phyloP scores from a whole-genome alignment of 805 yeast species.

The Saccharomycopsis oosterbeekiorum region DNA sequence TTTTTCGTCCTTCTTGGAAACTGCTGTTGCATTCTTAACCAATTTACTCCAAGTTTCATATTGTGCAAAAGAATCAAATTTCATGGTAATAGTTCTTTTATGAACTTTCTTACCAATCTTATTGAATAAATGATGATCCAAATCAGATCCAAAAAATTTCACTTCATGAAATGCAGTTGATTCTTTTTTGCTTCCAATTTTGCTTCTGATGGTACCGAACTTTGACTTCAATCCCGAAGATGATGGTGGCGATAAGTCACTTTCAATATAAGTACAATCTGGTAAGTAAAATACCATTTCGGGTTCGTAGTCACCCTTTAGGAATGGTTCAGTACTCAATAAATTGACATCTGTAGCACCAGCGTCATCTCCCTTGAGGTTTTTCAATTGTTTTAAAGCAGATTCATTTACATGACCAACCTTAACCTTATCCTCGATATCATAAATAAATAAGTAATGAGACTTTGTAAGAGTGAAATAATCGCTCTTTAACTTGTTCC shows the following conservation, averaged over 20 bases:
- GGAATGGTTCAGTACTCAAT: slow-evolving; percentile 12
- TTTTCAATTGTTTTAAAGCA: background rate
- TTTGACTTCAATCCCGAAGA: slow-evolving; percentile 11
- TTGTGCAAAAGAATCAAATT: slow-evolving; percentile 12
- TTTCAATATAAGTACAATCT: slow-evolving; percentile 12
- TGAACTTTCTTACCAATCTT: slow-evolving; percentile 18
- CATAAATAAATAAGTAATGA: slow-evolving; percentile 17
- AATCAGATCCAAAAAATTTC: slow-evolving; percentile 16
- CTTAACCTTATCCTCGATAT: slow-evolving; percentile 12
- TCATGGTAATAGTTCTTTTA: slow-evolving; percentile 16
- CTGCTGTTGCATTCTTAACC: slow-evolving; percentile 6
- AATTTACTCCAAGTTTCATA: slow-evolving; percentile 15
- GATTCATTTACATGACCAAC: background rate
- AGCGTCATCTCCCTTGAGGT: background rate
- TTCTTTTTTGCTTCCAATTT: background rate
- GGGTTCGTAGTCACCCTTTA: slow-evolving; percentile 16
- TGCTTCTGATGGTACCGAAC: slow-evolving; percentile 13
- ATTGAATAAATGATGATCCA: slow-evolving; percentile 14
- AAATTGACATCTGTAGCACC: background rate
- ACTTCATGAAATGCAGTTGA: slow-evolving; percentile 4
- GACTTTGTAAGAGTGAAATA: slow-evolving; percentile 17
- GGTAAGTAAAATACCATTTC: slow-evolving; percentile 16
- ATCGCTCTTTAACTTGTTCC: slow-evolving; percentile 15
- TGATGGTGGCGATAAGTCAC: background rate
- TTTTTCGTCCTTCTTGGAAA: background rate